These are phyloP conservation scores for Backusella macrospora DNA, from an alignment of 192 early-diverging fungal species.

Conservation along the genomic window DNA sequence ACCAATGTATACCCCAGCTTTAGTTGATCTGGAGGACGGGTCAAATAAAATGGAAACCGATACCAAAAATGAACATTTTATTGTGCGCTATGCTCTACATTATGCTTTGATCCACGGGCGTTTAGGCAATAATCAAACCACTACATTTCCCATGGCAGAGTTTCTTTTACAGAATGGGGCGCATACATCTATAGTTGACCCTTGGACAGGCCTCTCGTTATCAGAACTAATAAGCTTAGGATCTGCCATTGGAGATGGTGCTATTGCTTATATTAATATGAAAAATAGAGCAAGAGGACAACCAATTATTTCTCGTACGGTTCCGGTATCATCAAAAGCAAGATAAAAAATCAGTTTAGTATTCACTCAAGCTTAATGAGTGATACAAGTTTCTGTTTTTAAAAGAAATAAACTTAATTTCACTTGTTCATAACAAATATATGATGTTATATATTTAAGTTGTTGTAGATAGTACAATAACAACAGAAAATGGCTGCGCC, in stretches of 20 bases:
- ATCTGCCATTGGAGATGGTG: conserved; percentile 23
- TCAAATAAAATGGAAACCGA: neutral
- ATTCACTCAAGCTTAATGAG: neutral
- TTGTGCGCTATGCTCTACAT: conserved; percentile 6
- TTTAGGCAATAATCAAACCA: neutral
- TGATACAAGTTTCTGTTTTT: neutral
- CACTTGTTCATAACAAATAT: too few species aligned
- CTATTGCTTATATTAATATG: conserved; percentile 30
- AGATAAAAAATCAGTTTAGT: neutral
- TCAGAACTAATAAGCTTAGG: conserved; percentile 26
- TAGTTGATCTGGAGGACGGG: neutral
- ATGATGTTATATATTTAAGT: too few species aligned
- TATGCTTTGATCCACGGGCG: conserved; percentile 20
- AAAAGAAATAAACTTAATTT: neutral
- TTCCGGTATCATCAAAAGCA: neutral
- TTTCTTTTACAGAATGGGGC: conserved; percentile 67
- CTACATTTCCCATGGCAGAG: conserved; percentile 59
- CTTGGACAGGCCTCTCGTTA: conserved; percentile 19
- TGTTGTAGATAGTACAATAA: too few species aligned
- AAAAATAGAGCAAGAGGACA: conserved; percentile 39
- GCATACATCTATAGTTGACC: conserved; percentile 26
- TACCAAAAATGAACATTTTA: neutral
- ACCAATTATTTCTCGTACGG: neutral
- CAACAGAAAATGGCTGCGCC: neutral
- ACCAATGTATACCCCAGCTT: neutral